Evolutionary conservation across 1,284 basidiomycete genomes (phyloP).

Genomic region (Leucoagaricus sp.): DNA sequence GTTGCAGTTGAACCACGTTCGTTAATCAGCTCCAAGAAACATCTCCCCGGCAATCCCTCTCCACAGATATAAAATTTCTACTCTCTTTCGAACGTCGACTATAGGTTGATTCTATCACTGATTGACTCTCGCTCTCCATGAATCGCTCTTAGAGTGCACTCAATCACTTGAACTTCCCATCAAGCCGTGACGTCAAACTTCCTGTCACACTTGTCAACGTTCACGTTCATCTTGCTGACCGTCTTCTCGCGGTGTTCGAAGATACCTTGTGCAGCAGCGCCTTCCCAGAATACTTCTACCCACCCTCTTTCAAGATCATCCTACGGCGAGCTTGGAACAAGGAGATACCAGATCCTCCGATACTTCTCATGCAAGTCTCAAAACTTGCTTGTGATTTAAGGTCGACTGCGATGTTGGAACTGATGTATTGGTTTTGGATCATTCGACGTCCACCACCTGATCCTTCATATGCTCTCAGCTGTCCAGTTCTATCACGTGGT

Average conservation of each 20-base stretch:
- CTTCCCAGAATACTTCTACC: neutral
- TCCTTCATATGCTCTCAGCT: neutral
- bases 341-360: neutral
- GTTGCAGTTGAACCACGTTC: too few species aligned
- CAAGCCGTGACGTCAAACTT: neutral
- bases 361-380: constrained; percentile 1
- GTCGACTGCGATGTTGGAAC: neutral
- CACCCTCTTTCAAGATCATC: neutral
- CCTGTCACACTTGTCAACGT: neutral
- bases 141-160: too few species aligned
- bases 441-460: constrained; percentile 6
- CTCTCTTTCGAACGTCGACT: too few species aligned
- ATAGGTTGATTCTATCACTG: too few species aligned
- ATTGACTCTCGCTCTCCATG: too few species aligned
- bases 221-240: neutral
- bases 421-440: neutral
- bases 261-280: neutral
- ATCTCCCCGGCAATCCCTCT: too few species aligned
- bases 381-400: constrained; percentile 8
- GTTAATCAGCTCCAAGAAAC: too few species aligned
- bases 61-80: too few species aligned
- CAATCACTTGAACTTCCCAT: neutral
- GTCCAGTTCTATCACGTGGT: neutral
- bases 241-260: neutral
- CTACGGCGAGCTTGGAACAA: too few species aligned